These are phyloP conservation scores for Colletotrichum trifolii DNA, from an alignment of 2,329 filamentous ascomycete species.

Conservation along the genomic window DNA sequence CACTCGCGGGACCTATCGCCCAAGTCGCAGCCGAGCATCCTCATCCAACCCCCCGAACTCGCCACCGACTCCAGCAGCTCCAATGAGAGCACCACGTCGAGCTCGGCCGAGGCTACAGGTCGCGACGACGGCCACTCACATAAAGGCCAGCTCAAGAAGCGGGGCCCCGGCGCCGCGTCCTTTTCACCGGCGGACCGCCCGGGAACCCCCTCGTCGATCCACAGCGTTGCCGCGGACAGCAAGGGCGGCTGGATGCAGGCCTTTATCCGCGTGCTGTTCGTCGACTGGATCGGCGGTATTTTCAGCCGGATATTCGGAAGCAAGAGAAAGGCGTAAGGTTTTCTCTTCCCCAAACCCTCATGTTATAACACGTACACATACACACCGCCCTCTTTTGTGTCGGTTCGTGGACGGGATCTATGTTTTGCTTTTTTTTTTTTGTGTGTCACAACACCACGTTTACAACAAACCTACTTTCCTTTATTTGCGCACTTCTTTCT, in stretches of 20 bases:
- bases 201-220: constrained; percentile 38
- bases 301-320: constrained; percentile 38
- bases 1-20: constrained; percentile 13
- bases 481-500: constrained; percentile 16
- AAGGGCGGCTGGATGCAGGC: constrained; percentile 47
- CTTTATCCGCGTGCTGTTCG: constrained; percentile 49
- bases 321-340: constrained; percentile 37
- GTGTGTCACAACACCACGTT: not conserved
- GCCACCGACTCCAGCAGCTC: constrained; percentile 15
- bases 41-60: constrained; percentile 24
- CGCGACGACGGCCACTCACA: constrained; percentile 5
- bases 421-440: not conserved
- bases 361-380: too few species aligned
- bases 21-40: constrained; percentile 9
- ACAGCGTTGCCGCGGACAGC: constrained; percentile 37
- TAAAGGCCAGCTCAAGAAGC: constrained; percentile 37
- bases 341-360: not conserved
- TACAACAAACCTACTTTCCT: not conserved
- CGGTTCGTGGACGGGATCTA: too few species aligned
- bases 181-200: constrained; percentile 28
- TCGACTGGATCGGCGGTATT: constrained; percentile 53
- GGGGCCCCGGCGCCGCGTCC: constrained; percentile 8
- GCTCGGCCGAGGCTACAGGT: not conserved
- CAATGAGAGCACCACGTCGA: constrained; percentile 3
- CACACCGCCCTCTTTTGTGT: too few species aligned